A percentile compares a stretch with the other conserved stretches of the same genome.
phyloP scores from a whole-genome alignment of 164 flowering plant genomes.

The Vitis riparia region DNA sequence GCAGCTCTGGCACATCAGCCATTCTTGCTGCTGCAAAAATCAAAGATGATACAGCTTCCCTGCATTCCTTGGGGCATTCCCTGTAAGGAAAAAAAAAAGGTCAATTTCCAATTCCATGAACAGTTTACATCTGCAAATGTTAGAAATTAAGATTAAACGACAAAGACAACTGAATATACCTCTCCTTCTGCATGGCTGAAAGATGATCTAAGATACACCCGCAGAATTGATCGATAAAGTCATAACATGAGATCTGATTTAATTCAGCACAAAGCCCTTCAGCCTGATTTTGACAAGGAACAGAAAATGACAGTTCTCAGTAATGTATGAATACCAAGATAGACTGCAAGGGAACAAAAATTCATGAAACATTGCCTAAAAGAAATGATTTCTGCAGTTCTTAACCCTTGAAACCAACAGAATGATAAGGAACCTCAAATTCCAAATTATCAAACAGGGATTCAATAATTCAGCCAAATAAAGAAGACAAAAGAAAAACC shows the following conservation, averaged over 20 bases:
- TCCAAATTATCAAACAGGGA: too few species aligned
- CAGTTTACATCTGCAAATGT: neutral
- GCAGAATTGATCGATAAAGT: conserved; percentile 32
- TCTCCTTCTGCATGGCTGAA: conserved; percentile 32
- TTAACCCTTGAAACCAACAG: too few species aligned
- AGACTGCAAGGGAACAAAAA: neutral
- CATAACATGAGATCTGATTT: conserved; percentile 36
- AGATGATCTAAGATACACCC: conserved; percentile 22
- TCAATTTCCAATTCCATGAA: too few species aligned
- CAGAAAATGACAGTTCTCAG: neutral
- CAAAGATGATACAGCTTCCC: conserved; percentile 46
- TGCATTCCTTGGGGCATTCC: conserved; percentile 61
- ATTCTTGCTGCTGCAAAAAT: conserved; percentile 55
- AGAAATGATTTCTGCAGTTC: too few species aligned
- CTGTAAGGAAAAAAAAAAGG: conserved; percentile 16
- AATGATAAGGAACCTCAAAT: too few species aligned
- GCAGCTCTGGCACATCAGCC: conserved; percentile 55
- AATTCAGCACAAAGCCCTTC: conserved; percentile 44
- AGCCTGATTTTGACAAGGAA: conserved; percentile 28
- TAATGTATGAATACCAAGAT: neutral
- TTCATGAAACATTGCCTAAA: neutral
- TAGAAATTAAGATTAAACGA: neutral
- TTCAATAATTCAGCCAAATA: too few species aligned
- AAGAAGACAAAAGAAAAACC: too few species aligned
- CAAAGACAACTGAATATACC: conserved; percentile 15